Percentiles rank a stretch among this genome's conserved stretches.
These are phyloP conservation scores for Fraxinus angustifolia DNA, from an alignment of 305 asterid species.

Conservation along the genomic window DNA sequence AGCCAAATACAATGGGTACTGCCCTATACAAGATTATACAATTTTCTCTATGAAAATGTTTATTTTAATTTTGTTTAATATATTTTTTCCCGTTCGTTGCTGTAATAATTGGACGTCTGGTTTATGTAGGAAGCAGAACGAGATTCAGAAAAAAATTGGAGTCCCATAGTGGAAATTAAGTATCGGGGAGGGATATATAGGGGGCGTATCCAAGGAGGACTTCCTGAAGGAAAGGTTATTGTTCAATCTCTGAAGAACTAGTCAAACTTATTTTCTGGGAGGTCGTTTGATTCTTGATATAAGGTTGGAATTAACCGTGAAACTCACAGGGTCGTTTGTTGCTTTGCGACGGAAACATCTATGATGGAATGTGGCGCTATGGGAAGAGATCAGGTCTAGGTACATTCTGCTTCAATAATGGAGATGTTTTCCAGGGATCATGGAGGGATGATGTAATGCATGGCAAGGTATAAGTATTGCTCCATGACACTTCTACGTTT, in stretches of 20 bases:
- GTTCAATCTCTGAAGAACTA: slow-evolving; percentile 17
- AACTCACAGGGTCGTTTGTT: slow-evolving; percentile 73
- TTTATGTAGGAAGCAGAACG: slow-evolving; percentile 86
- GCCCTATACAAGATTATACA: neutral
- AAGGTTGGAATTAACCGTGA: slow-evolving; percentile 8
- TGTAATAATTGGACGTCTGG: slow-evolving; percentile 13
- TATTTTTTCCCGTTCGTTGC: slow-evolving; percentile 6
- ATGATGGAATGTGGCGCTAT: slow-evolving; percentile 94
- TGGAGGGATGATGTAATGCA: slow-evolving; percentile 99
- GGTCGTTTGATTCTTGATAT: neutral
- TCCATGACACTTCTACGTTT: slow-evolving; percentile 12
- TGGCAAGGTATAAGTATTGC: slow-evolving; percentile 66
- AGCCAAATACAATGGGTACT: neutral
- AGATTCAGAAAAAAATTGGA: slow-evolving; percentile 83
- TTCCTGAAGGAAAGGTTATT: slow-evolving; percentile 97
- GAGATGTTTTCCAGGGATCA: slow-evolving; percentile 87
- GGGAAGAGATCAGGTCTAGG: slow-evolving; percentile 96
- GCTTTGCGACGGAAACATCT: slow-evolving; percentile 79
- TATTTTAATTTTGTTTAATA: neutral
- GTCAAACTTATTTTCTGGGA: slow-evolving; percentile 18
- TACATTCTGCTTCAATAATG: slow-evolving; percentile 80
- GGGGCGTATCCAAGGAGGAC: slow-evolving; percentile 94
- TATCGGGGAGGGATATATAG: slow-evolving; percentile 87
- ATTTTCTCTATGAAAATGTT: neutral
- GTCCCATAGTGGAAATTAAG: slow-evolving; percentile 73